Base-by-base conservation (phyloP, 1,284 basidiomycete species). In the Thelephora terrestris region DNA sequence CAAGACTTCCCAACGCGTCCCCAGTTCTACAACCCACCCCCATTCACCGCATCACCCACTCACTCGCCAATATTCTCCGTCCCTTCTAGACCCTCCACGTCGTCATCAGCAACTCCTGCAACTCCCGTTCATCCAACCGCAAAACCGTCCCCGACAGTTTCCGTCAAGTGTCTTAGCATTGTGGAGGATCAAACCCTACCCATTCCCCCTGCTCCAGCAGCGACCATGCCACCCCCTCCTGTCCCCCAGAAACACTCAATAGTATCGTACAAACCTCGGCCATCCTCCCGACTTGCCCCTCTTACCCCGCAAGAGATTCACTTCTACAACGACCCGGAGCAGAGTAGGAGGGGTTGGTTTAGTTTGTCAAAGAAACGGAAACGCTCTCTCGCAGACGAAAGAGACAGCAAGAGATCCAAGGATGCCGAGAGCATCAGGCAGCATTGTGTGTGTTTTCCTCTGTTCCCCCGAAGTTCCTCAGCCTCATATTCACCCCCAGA, bases 361-460 rank as follows among this genome's bases (percentile, higher is more conserved):
- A 71, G 74, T 43, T 71, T 85, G 17, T 61, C 67, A 20, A 58
- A 59, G 10, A 84, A 82, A 60, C 74, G 81, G 47, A 82, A 80
- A 62, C 71, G 81, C 47, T 67, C 67, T 21, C 62, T 66, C 21
- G 63, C 66, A 18, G 70, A 73, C 45, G 62, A 61, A 21, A 51
- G 53, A 14, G 69, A 74, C 12, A 51, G 55, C 18, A 85, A 86
- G 62, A 73, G 71, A 43, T 65, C 71, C 3, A 74, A 80, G 21
- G 85, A 88, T 58, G 78, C 81, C 5, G 77, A 73, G 1, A 73
- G 79, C 42, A 81, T 90, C 35, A 75, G 82, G 18, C 65, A 81
- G 36, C 86, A 90, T 59, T 34, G 12, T 20, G 49, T 49, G 49
- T 43, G 18, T 32, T 36, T 37, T 25, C 29, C 47, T 48, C 35